Evolutionary conservation across 2,329 filamentous ascomycete species (phyloP), one percentile per base, ranked within the genome.

Genomic region (Stemphylium beticola): DNA sequence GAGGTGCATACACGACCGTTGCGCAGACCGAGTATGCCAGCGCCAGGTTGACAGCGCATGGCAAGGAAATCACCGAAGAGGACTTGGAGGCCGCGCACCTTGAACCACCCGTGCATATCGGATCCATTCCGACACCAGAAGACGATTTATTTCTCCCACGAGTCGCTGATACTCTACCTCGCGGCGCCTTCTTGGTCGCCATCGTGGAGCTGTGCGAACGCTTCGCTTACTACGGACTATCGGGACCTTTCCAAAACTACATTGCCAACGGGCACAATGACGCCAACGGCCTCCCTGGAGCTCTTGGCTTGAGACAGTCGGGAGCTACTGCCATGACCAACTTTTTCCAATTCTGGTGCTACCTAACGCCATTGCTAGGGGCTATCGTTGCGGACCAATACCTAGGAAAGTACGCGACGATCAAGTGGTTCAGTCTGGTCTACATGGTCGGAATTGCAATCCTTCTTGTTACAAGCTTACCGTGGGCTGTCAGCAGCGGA

Each of bases 341-440:
- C 18, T 77, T 79, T 58, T 81, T 81, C 65, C 78, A 80, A 42
- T 80, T 78, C 58, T 81, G 78, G 74, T 79, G 76, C 62, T 82
- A 81, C 55, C 60, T 80, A 2, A 81, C 78, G 3, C 79, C 79
- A 0, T 75, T 80, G 3, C 31, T 79, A 0, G 80, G 79, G 5
- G 82, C 82, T 9, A 70, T 82, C 34, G 75, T 82, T 6, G 87
- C 89, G 10, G 89, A 92, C 76, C 83, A 86, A 60, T 87, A 87
- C 68, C 82, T 84, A 68, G 88, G 88, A 31, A 87, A 87, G 56
- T 91, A 86, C 77, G 82, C 83, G 62, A 90, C 88, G 20, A 90
- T 91, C 63, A 81, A 87, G 72, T 83, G 84, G 67, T 88, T 89
- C 62, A 87, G 79, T 34, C 78, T 77, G 9, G 79, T 89, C 53